A percentile compares a stretch with the other conserved stretches of the same genome.
Evolutionary conservation across 176 grass and related monocot species (phyloP).

Genomic region (Oryza coarctata): DNA sequence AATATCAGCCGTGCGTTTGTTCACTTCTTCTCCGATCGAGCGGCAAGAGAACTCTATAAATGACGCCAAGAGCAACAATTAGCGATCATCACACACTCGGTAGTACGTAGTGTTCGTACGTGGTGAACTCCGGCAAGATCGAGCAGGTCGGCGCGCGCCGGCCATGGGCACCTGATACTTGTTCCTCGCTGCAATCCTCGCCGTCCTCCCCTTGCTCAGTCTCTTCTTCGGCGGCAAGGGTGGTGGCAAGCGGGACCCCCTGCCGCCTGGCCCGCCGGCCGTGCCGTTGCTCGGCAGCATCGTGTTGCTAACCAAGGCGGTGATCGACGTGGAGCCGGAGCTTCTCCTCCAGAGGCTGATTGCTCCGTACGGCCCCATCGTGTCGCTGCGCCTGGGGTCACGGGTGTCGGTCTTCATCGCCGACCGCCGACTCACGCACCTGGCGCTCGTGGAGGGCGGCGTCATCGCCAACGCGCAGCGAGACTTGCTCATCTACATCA

Average conservation of each 20-base stretch:
- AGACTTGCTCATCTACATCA: slow-evolving; percentile 19
- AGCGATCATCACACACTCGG: background rate
- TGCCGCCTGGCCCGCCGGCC: slow-evolving; percentile 52
- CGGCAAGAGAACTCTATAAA: too few species aligned
- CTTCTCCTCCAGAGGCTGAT: slow-evolving; percentile 45
- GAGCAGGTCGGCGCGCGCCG: too few species aligned
- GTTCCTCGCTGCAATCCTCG: slow-evolving; percentile 15
- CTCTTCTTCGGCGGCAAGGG: background rate
- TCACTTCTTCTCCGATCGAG: too few species aligned
- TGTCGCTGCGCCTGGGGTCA: slow-evolving; percentile 45
- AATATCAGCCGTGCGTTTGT: background rate
- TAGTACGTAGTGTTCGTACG: too few species aligned
- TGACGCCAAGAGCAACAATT: background rate
- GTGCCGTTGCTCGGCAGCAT: slow-evolving; percentile 50
- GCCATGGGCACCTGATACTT: slow-evolving; percentile 23
- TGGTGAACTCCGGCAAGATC: too few species aligned
- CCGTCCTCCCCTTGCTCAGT: background rate
- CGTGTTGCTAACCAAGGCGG: slow-evolving; percentile 35
- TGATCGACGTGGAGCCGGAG: slow-evolving; percentile 12
- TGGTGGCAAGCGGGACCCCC: too few species aligned
- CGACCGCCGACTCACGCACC: slow-evolving; percentile 46
- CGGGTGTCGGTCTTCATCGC: slow-evolving; percentile 41
- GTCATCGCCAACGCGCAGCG: slow-evolving; percentile 29
- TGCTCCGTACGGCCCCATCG: slow-evolving; percentile 35
- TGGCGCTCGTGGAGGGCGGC: slow-evolving; percentile 49